Evolutionary conservation across 2,329 filamentous ascomycete genomes (phyloP).

Genomic region (Elsinoe arachidis): DNA sequence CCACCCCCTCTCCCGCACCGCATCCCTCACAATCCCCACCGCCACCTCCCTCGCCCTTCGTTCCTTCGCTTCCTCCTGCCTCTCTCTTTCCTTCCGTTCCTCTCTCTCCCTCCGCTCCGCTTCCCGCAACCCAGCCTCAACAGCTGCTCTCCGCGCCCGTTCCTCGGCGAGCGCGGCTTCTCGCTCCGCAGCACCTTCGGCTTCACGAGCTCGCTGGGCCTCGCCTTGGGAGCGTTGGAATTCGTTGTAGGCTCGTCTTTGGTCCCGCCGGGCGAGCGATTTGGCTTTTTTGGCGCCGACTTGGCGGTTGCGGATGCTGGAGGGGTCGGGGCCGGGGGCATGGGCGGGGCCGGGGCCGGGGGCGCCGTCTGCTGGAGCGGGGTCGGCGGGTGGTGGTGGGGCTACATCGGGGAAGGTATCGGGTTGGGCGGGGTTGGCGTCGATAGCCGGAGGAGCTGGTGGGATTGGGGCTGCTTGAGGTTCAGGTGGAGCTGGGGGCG

Average conservation of each 20-base stretch:
- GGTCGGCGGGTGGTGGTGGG: not conserved
- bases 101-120: conserved; percentile 34
- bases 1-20: conserved; percentile 24
- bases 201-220: conserved; percentile 35
- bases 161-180: conserved; percentile 35
- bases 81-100: conserved; percentile 30
- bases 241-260: conserved; percentile 39
- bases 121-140: conserved; percentile 36
- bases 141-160: conserved; percentile 32
- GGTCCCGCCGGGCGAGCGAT: conserved; percentile 38
- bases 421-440: not conserved
- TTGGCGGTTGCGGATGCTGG: conserved; percentile 18
- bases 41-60: conserved; percentile 25
- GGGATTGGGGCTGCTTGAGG: not conserved
- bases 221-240: conserved; percentile 42
- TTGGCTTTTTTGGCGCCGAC: conserved; percentile 44
- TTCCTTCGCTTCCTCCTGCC: conserved; percentile 31
- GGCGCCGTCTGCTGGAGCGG: conserved; percentile 15
- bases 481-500: too few relatives aligned
- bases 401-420: not conserved
- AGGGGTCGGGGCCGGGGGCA: conserved; percentile 12
- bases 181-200: conserved; percentile 36
- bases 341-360: conserved; percentile 30
- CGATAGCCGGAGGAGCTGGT: not conserved
- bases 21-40: conserved; percentile 27